Evolutionary conservation across 2,329 filamentous ascomycete genomes (phyloP), one percentile per base, ranked within the genome.

Genomic region (Thielaviopsis ethacetica): DNA sequence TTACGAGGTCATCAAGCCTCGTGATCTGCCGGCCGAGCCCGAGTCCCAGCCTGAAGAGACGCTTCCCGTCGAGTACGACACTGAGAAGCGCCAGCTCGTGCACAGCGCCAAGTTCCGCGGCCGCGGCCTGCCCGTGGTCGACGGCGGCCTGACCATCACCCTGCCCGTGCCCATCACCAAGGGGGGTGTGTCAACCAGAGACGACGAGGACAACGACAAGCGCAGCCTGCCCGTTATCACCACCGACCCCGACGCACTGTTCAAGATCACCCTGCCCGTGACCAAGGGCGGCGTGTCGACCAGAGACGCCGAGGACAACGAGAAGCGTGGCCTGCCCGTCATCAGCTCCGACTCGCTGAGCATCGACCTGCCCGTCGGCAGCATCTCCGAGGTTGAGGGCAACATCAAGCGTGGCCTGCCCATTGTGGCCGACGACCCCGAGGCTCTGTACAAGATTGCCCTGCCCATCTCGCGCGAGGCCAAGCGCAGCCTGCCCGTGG

Each of bases 381-480:
- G 15, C 10, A 41, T 41, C 38, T 41, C 38, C 10, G 10, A 41
- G 38, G 15, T 41, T 17, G 38, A 41, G 38, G 38, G 38, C 38
- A 13, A 41, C 38, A 12, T 41, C 38, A 41, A 22, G 34, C 56
- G 59, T 15, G 59, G 59, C 7, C 59, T 61, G 22, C 59, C 59
- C 21, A 55, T 61, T 7, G 51, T 61, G 22, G 52, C 53, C 19
- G 44, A 53, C 24, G 59, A 61, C 52, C 59, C 59, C 34, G 26
- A 49, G 21, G 27, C 56, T 21, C 26, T 61, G 30, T 61, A 61
- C 52, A 61, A 61, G 56, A 61, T 61, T 30, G 49, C 56, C 5
- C 30, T 57, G 13, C 59, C 59, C 9, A 55, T 58, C 24, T 21
- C 27, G n/a, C 17, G n/a, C 30, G 47, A 57, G 34, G 53, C 24